phyloP scores from a whole-genome alignment of 2,329 filamentous ascomycete genomes.

The Lecanicillium sp. region DNA sequence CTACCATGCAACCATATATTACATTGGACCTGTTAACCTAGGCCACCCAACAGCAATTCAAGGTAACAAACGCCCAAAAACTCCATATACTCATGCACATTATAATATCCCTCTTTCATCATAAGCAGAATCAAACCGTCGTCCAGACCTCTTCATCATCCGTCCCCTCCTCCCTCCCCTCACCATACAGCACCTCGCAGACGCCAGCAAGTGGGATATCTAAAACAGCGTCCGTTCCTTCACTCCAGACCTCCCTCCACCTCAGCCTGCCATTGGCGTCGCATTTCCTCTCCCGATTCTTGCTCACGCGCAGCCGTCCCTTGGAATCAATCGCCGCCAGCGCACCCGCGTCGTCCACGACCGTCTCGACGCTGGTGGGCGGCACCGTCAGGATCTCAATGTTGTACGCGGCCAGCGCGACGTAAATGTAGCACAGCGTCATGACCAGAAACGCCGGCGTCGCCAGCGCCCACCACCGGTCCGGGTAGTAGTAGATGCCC shows the following conservation, averaged over 20 bases:
- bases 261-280: conserved; percentile 38
- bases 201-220: conserved; percentile 92
- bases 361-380: conserved; percentile 72
- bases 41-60: no score
- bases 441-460: conserved; percentile 87
- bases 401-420: conserved; percentile 87
- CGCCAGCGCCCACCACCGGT: conserved; percentile 95
- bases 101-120: no score
- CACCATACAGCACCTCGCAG: conserved; percentile 87
- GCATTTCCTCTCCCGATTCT: conserved; percentile 27
- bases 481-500: conserved; percentile 93
- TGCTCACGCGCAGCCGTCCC: conserved; percentile 40
- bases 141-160: conserved; percentile 11
- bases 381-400: conserved; percentile 79
- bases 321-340: conserved; percentile 73
- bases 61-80: no score
- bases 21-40: no score
- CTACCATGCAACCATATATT: no score
- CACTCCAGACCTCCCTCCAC: conserved; percentile 82
- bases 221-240: conserved; percentile 94
- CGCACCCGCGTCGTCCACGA: conserved; percentile 85
- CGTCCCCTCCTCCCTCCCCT: conserved; percentile 28
- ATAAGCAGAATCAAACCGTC: neutral
- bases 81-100: no score
- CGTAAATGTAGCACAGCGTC: conserved; percentile 83